Evolutionary conservation across 208 protist species (phyloP).

Genomic region (Trypanosoma caninum): DNA sequence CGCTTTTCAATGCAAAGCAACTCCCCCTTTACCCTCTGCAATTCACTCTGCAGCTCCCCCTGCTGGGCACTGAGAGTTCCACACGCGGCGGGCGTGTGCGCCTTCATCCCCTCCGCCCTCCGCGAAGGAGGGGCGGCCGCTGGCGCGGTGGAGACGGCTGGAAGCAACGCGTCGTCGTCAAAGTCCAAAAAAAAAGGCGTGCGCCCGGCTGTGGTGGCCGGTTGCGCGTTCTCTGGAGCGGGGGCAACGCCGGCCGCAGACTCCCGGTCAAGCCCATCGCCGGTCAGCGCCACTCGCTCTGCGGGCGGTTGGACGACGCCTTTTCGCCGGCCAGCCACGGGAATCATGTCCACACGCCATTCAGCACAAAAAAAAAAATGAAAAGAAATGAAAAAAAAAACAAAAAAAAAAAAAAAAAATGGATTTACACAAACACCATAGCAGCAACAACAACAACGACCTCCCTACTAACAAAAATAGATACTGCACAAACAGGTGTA

Average conservation of each 20-base stretch:
- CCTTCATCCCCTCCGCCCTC: background rate
- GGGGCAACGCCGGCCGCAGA: constrained; percentile 3
- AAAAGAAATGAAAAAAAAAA: constrained; percentile 15
- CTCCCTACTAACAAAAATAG: background rate
- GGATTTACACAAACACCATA: background rate
- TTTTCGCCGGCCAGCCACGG: constrained; percentile 41
- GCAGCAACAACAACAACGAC: background rate
- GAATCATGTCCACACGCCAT: constrained; percentile 14
- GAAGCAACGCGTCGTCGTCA: constrained; percentile 12
- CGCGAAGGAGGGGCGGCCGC: background rate
- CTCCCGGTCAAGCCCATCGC: constrained; percentile 22
- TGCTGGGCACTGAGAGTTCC: background rate
- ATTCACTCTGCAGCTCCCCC: constrained; percentile 21
- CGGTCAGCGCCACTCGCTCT: background rate
- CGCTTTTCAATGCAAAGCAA: background rate
- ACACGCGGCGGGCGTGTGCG: background rate
- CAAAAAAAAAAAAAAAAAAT: constrained; percentile 4
- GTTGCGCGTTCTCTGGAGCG: background rate
- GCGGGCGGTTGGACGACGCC: constrained; percentile 19
- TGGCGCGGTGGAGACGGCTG: background rate
- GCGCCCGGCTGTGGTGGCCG: background rate
- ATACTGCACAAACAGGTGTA: too few relatives aligned
- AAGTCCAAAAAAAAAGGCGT: constrained; percentile 39
- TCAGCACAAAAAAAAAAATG: background rate
- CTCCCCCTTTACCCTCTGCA: constrained; percentile 9